Evolutionary conservation across 139 green algal genomes (phyloP).

Genomic region (Tetratostichococcus sp.): DNA sequence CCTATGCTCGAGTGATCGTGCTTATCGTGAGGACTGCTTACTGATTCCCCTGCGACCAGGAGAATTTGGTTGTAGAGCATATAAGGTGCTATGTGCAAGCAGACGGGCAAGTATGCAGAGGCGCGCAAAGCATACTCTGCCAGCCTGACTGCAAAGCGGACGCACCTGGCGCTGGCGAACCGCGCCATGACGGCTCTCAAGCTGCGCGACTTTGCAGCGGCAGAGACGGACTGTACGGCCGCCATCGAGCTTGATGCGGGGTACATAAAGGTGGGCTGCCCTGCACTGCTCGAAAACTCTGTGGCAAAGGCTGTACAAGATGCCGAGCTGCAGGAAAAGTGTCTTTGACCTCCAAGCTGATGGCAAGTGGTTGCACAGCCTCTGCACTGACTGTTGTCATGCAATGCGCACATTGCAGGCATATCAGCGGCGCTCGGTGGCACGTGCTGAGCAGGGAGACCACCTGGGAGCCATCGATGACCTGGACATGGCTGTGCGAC

Average conservation of each 20-base stretch:
- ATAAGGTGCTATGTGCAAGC: too few relatives aligned
- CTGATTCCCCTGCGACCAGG: too few relatives aligned
- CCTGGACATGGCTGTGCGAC: conserved; percentile 58
- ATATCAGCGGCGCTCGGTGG: conserved; percentile 48
- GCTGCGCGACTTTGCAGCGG: conserved; percentile 28
- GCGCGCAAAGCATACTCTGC: conserved; percentile 54
- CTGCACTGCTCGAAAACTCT: background rate
- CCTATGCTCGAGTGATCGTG: too few relatives aligned
- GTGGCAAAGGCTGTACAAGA: too few relatives aligned
- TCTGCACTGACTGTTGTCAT: too few relatives aligned
- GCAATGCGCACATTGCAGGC: background rate
- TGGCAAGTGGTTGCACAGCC: too few relatives aligned
- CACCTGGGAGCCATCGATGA: conserved; percentile 49
- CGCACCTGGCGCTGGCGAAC: conserved; percentile 56
- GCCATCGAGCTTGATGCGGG: conserved; percentile 53
- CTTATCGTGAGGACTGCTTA: too few relatives aligned
- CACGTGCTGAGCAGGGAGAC: conserved; percentile 38
- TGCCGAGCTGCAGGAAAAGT: too few relatives aligned
- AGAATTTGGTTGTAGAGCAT: too few relatives aligned
- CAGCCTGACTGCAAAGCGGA: conserved; percentile 42
- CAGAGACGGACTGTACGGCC: conserved; percentile 54
- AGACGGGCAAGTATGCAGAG: conserved; percentile 27
- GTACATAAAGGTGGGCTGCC: conserved; percentile 62
- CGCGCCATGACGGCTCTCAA: conserved; percentile 66
- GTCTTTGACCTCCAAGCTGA: too few relatives aligned